Evolutionary conservation across 73 alveolate genomes (phyloP).

Genomic region (Stentor coeruleus): DNA sequence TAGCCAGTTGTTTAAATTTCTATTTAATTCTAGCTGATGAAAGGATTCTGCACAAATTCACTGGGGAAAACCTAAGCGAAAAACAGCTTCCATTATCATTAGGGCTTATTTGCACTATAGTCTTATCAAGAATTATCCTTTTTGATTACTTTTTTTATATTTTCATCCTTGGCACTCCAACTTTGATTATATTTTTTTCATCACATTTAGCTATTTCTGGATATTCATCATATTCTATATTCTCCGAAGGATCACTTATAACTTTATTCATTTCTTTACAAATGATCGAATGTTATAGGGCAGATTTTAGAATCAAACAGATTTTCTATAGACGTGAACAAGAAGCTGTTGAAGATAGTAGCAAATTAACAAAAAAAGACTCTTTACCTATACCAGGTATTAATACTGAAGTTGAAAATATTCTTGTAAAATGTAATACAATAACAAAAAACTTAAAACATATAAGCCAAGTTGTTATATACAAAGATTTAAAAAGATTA

Average conservation of each 20-base stretch:
- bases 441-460: slow-evolving; percentile 21
- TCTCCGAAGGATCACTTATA: not conserved
- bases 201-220: not conserved
- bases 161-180: not conserved
- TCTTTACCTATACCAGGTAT: not conserved
- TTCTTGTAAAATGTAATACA: not conserved
- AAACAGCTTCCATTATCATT: not conserved
- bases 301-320: not conserved
- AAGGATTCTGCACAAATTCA: not conserved
- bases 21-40: not conserved
- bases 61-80: not conserved
- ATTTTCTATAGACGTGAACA: not conserved
- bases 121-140: not conserved
- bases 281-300: not conserved
- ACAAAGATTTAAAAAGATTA: not conserved
- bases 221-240: not conserved
- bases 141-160: not conserved
- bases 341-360: not conserved
- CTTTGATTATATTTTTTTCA: not conserved
- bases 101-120: not conserved
- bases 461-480: not conserved
- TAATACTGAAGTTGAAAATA: not conserved
- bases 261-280: not conserved
- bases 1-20: not conserved
- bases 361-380: not conserved